Base-by-base conservation (phyloP, 345 rosid genomes). In the Hibiscus mutabilis region DNA sequence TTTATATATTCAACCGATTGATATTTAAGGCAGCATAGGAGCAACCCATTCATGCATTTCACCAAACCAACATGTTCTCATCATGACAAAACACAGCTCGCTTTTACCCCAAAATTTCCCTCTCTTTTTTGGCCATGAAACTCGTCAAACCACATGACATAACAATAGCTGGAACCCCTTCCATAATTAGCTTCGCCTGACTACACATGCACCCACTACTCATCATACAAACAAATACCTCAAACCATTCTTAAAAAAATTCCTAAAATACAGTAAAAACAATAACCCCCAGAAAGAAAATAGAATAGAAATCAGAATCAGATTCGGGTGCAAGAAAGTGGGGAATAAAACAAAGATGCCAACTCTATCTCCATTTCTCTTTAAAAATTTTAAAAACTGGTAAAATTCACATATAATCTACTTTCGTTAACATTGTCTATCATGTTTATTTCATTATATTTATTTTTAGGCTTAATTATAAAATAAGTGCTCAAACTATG, bases 111-210 rank as follows among this genome's bases (percentile, higher is more conserved):
- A 2, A 16, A 53, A n/a, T 18, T 19, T 19, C 22, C 55, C 55
- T 0, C 53, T 47, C 14, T 12, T 44, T 47, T 13, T 1, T 4
- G 6, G 21, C 8, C 7, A 18, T 53, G 22, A 53, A 19, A 53
- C 2, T 2, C 3, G 33, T 66, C 37, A 29, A 57, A 62, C 57
- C 35, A 74, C 35, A 68, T 53, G 19, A 19, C 52, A n/a, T 58
- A 59, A 7, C 33, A 22, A 29, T 60, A 27, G 69, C 51, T 25
- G 71, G 73, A 60, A 19, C 33, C 42, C 18, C 40, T 73, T 52
- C 31, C 64, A 53, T 69, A 46, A 72, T 60, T 68, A 61, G 75
- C 52, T 66, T 64, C 61, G 74, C 79, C 75, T 82, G 80, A 79
- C 76, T 35, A 47, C 72, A 74, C 83, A 67, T 81, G 74, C 73